phyloP scores from a whole-genome alignment of 1,139 yeast genomes.

The Suhomyces bolitotheri region DNA sequence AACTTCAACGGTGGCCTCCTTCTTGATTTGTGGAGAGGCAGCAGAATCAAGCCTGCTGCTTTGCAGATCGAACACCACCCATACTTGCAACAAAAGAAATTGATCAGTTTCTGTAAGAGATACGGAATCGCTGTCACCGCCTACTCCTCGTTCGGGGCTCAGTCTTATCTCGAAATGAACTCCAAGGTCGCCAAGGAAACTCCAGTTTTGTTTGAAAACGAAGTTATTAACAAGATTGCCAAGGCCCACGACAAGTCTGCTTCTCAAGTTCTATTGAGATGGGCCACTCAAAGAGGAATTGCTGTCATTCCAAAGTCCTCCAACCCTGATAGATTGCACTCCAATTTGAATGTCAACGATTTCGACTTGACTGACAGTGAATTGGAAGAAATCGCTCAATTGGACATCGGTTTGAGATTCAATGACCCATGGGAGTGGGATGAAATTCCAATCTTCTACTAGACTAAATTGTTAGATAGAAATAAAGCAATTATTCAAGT shows the following conservation, averaged over 20 bases:
- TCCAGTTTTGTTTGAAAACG: constrained; percentile 57
- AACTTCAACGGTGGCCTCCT: constrained; percentile 73
- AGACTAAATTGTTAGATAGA: constrained; percentile 8
- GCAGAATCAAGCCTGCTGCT: constrained; percentile 73
- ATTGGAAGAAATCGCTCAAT: constrained; percentile 48
- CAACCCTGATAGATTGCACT: constrained; percentile 57
- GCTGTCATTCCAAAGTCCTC: constrained; percentile 78
- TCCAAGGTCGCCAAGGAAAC: constrained; percentile 53
- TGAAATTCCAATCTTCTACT: constrained; percentile 51
- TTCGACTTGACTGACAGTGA: constrained; percentile 58
- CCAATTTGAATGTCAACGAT: constrained; percentile 57
- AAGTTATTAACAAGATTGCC: constrained; percentile 55
- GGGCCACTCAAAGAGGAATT: constrained; percentile 76
- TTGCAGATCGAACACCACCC: constrained; percentile 94
- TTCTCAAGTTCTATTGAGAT: constrained; percentile 70
- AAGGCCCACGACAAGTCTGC: constrained; percentile 49
- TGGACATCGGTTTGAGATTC: constrained; percentile 74
- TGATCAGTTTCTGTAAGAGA: constrained; percentile 62
- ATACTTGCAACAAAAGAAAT: constrained; percentile 73
- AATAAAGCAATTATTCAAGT: neutral
- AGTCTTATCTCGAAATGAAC: constrained; percentile 62
- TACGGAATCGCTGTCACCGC: constrained; percentile 73
- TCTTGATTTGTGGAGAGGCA: constrained; percentile 71
- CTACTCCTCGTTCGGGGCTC: constrained; percentile 85
- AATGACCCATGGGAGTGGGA: constrained; percentile 81